A percentile compares a stretch with the other conserved stretches of the same genome.
Conservation (phyloP, 2,329 filamentous ascomycete genomes). For the Hymenoscyphus repandus region DNA sequence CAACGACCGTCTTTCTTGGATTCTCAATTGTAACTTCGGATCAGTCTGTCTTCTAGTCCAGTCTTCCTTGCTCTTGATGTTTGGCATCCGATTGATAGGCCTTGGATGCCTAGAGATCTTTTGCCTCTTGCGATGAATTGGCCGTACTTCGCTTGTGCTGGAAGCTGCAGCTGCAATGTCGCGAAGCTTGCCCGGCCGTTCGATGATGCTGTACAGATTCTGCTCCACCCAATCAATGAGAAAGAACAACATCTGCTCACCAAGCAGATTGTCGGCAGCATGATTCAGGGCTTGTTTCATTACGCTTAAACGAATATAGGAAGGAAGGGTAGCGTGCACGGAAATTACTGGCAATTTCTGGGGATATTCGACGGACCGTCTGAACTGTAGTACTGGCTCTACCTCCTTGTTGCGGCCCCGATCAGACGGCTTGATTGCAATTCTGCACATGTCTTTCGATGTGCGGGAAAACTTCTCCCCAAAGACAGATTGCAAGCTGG, state of each 20-base stretch:
- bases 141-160: constrained; percentile 48
- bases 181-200: constrained; percentile 74
- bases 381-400: constrained; percentile 58
- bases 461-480: constrained; percentile 63
- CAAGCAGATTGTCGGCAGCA: constrained; percentile 64
- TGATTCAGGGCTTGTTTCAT: constrained; percentile 71
- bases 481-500: constrained; percentile 79
- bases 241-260: constrained; percentile 88
- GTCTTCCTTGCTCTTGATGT: constrained; percentile 54
- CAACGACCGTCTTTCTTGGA: constrained; percentile 63
- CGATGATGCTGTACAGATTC: constrained; percentile 75
- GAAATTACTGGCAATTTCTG: constrained; percentile 61
- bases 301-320: constrained; percentile 89
- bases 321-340: constrained; percentile 67
- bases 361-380: constrained; percentile 72
- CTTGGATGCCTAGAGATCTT: constrained; percentile 44
- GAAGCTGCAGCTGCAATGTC: constrained; percentile 79
- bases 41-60: constrained; percentile 66
- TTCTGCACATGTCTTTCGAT: constrained; percentile 61
- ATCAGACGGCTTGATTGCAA: constrained; percentile 56
- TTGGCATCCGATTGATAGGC: constrained; percentile 59
- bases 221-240: constrained; percentile 88
- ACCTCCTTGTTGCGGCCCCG: constrained; percentile 46
- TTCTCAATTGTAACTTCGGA: constrained; percentile 67
- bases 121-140: constrained; percentile 23